These are phyloP conservation scores for Yarrowia sp. DNA, from an alignment of 805 yeast genomes.

Conservation along the genomic window DNA sequence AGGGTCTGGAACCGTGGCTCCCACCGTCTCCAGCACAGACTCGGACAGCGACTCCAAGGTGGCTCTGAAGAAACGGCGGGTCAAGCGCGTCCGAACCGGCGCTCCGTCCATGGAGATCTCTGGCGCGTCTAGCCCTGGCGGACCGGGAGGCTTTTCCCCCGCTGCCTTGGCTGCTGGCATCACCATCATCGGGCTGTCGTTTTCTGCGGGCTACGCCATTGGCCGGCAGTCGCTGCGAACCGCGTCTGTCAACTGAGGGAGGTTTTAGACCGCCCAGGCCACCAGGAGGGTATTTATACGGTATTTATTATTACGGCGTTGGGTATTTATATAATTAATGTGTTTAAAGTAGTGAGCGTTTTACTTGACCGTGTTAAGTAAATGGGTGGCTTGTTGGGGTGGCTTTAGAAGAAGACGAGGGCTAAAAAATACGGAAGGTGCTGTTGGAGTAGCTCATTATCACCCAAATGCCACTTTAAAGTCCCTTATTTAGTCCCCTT, in stretches of 20 bases:
- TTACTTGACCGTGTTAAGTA: too few relatives aligned
- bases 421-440: too few relatives aligned
- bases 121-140: neutral
- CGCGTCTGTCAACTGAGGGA: neutral
- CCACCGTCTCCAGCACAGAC: neutral
- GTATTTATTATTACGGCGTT: constrained; percentile 2
- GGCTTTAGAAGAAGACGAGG: too few relatives aligned
- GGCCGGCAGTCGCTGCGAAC: constrained; percentile 28
- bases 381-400: too few relatives aligned
- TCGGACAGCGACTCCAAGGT: constrained; percentile 2
- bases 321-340: constrained; percentile 19
- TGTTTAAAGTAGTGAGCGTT: neutral
- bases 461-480: too few relatives aligned
- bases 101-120: neutral
- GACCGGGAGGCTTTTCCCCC: constrained; percentile 21
- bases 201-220: constrained; percentile 33
- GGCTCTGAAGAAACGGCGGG: neutral
- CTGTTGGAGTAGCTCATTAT: too few relatives aligned
- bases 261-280: too few relatives aligned
- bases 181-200: constrained; percentile 31
- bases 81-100: constrained; percentile 2
- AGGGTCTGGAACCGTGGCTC: neutral
- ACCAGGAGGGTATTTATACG: neutral
- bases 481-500: too few relatives aligned
- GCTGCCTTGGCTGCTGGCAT: constrained; percentile 28